Evolutionary conservation across 2,329 filamentous ascomycete genomes (phyloP).

Genomic region (Chaetomium strumarium): DNA sequence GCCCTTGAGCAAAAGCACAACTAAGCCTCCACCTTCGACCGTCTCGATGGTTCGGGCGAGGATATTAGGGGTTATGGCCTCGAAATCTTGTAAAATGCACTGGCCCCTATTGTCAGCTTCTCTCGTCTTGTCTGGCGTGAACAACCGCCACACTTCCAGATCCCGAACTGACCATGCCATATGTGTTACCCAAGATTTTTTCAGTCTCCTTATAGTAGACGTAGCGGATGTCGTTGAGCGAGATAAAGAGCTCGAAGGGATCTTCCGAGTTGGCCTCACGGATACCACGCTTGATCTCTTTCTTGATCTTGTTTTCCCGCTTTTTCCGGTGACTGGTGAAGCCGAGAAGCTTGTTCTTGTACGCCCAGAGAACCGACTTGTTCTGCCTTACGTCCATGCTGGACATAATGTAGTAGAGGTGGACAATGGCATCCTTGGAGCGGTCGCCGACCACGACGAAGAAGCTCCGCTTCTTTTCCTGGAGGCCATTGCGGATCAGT

Average conservation of each 20-base stretch:
- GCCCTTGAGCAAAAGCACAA: slow-evolving; percentile 84
- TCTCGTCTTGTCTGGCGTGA: not conserved
- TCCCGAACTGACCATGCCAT: slow-evolving; percentile 60
- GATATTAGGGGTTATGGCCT: slow-evolving; percentile 94
- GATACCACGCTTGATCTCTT: slow-evolving; percentile 91
- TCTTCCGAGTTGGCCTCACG: slow-evolving; percentile 90
- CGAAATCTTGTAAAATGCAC: slow-evolving; percentile 95
- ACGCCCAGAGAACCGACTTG: slow-evolving; percentile 96
- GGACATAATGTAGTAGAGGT: slow-evolving; percentile 87
- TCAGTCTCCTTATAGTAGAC: slow-evolving; percentile 99
- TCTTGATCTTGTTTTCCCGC: slow-evolving; percentile 96
- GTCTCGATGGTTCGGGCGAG: slow-evolving; percentile 94
- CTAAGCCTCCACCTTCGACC: slow-evolving; percentile 90
- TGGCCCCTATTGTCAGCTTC: slow-evolving; percentile 13
- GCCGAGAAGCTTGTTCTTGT: slow-evolving; percentile 93
- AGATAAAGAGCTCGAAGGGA: slow-evolving; percentile 95
- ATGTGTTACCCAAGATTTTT: slow-evolving; percentile 96
- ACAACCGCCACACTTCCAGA: not conserved
- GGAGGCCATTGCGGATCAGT: slow-evolving; percentile 84
- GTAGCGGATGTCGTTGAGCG: slow-evolving; percentile 94
- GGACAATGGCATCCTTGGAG: slow-evolving; percentile 93
- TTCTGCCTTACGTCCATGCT: slow-evolving; percentile 87
- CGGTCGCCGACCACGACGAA: slow-evolving; percentile 94
- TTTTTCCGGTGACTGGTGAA: slow-evolving; percentile 93
- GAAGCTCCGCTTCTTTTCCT: slow-evolving; percentile 97